Conservation (phyloP, 129 eudicot genomes). For the Arctium minus region DNA sequence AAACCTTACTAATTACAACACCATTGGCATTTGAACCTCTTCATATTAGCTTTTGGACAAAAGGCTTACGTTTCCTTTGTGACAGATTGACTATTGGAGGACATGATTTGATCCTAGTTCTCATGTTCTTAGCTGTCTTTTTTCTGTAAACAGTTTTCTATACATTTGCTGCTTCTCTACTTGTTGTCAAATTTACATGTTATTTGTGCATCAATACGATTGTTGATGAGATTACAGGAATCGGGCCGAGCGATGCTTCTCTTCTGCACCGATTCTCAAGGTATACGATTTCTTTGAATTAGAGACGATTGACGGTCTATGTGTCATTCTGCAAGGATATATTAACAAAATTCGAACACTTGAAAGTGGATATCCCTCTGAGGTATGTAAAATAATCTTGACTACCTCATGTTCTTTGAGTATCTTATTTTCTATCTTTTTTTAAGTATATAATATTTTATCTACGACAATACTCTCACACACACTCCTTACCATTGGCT, state of each 20-base stretch:
- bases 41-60: background rate
- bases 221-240: slow-evolving; percentile 29
- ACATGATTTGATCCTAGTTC: background rate
- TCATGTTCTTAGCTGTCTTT: background rate
- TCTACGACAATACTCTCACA: background rate
- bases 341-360: slow-evolving; percentile 48
- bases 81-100: background rate
- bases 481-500: background rate
- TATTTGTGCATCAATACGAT: background rate
- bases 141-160: background rate
- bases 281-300: slow-evolving; percentile 38
- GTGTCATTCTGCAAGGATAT: slow-evolving; percentile 43
- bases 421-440: background rate
- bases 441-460: background rate
- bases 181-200: background rate
- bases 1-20: background rate
- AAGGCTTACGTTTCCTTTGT: background rate
- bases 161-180: background rate
- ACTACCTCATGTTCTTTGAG: background rate
- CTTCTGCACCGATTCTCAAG: slow-evolving; percentile 65
- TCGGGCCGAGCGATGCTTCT: slow-evolving; percentile 37
- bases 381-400: slow-evolving; percentile 32
- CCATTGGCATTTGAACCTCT: background rate
- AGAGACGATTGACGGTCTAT: slow-evolving; percentile 62
- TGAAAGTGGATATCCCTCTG: slow-evolving; percentile 62